Base-by-base conservation (phyloP, 345 rosid species). In the Lagerstroemia speciosa region DNA sequence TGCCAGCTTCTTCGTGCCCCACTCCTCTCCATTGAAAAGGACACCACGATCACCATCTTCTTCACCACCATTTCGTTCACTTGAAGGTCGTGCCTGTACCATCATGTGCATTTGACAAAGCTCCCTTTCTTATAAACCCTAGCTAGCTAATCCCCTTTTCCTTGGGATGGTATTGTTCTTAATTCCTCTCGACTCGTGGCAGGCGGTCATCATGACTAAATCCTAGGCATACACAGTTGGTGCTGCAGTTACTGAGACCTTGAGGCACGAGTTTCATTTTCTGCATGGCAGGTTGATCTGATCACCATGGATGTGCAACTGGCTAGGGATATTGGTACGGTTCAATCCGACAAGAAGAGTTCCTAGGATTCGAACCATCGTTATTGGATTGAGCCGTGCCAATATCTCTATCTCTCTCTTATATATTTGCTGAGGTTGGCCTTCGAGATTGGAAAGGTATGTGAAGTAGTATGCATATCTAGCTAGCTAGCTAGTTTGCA, bases 341-440 rank as follows among this genome's bases (percentile, higher is more conserved):
- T 86, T 91, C 97, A 91, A 91, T 86, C 90, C 61, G 61, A 55
- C 71, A 66, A 77, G 67, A 78, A 55, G 57, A 64, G 31, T 79
- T 88, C 85, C 53, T 19, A 12, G 37, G 19, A 41, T 16, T 74
- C 38, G 82, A 84, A 80, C 67, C 40, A 24, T 65, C 75, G 81
- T 81, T 79, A 72, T 91, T 89, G 80, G 93, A 89, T 91, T 91
- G 97, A 91, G 95, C 97, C 95, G 97, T 87, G 95, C 92, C 97
- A 91, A 91, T 88, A 91, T 91, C 97, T 84, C 91, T 87, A 65
- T 16, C 71, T 29, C 15, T 19, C 55, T 48, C 55, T 48, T 16
- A 20, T 36, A 9, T 9, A 36, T 5, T 36, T 4, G 0, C 38
- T 36, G 38, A 36, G 8, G 38, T 5, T 36, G 38, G 38, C 38